Conservation (phyloP, 164 flowering plant species). For the Macadamia tetraphylla region DNA sequence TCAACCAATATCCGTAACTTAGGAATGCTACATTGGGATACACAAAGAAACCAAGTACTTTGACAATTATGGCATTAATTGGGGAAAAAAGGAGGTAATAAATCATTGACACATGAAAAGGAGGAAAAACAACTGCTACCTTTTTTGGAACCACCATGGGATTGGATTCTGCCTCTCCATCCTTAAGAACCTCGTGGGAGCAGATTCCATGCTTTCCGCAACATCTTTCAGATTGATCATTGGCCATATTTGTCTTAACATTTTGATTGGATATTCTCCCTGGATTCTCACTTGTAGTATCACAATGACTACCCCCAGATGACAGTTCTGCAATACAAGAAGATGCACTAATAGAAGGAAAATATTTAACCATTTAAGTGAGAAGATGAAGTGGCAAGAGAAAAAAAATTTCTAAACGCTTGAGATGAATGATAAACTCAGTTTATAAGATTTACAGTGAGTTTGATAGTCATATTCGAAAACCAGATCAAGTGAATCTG, state of each 20-base stretch:
- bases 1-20: too few species aligned
- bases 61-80: background rate
- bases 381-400: background rate
- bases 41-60: background rate
- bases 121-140: conserved; percentile 30
- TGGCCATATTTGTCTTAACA: conserved; percentile 10
- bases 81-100: background rate
- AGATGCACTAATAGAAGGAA: background rate
- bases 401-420: background rate
- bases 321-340: conserved; percentile 31
- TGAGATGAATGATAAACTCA: background rate
- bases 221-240: conserved; percentile 43
- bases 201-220: conserved; percentile 80
- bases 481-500: background rate
- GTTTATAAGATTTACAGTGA: background rate
- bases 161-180: conserved; percentile 45
- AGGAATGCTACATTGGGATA: background rate
- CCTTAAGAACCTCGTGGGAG: conserved; percentile 80
- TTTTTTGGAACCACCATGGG: conserved; percentile 38
- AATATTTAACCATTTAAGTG: too few species aligned
- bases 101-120: background rate
- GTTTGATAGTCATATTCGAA: background rate
- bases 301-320: conserved; percentile 26
- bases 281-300: conserved; percentile 17
- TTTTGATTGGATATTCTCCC: conserved; percentile 21